phyloP scores from a whole-genome alignment of 106 monocot genomes.

The Dendrobium huoshanense region DNA sequence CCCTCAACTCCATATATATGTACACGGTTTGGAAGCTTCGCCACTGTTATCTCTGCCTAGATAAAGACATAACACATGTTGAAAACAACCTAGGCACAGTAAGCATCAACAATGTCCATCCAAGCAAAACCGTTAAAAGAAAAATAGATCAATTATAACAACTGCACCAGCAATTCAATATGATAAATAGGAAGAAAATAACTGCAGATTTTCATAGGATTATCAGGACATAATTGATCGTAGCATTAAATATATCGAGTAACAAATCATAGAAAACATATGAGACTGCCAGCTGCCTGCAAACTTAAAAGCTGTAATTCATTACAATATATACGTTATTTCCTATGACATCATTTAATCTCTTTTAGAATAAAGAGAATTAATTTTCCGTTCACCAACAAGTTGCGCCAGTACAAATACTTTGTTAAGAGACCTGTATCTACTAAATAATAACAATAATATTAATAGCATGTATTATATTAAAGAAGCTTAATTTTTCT shows the following conservation, averaged over 20 bases:
- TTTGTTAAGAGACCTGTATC: not conserved
- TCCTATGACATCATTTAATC: not conserved
- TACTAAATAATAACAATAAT: not conserved
- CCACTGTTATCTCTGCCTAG: slow-evolving; percentile 77
- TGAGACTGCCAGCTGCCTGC: not conserved
- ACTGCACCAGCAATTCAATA: not conserved
- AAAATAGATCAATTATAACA: not conserved
- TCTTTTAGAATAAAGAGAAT: not conserved
- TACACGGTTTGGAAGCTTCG: slow-evolving; percentile 65
- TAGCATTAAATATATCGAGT: not conserved
- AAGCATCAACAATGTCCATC: not conserved
- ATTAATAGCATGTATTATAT: not conserved
- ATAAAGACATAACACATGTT: slow-evolving; percentile 1
- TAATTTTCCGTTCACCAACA: not conserved
- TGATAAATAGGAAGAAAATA: not conserved
- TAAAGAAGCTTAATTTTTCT: not conserved
- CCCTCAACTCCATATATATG: slow-evolving; percentile 85
- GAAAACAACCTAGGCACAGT: not conserved
- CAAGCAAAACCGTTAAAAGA: not conserved
- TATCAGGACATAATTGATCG: not conserved
- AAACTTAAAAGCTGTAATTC: not conserved
- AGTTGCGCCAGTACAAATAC: not conserved
- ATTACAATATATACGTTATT: not conserved
- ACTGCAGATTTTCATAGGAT: not conserved
- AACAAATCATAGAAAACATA: not conserved